phyloP scores from a whole-genome alignment of 768 basidiomycete genomes.

The Termitomyces sp. region DNA sequence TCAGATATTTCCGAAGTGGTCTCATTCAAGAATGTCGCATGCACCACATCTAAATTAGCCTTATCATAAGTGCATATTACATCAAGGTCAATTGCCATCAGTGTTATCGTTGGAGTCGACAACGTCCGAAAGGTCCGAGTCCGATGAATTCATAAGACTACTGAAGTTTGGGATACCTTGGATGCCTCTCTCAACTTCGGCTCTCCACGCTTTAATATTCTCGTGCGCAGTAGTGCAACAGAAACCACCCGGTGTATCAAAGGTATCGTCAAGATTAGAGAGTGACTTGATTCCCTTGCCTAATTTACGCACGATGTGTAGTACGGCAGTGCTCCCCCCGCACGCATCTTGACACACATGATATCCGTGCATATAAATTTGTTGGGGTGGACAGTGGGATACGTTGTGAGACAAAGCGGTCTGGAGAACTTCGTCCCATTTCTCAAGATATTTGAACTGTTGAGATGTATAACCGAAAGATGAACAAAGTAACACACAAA shows the following conservation, averaged over 20 bases:
- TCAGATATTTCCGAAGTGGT: neutral
- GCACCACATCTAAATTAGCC: neutral
- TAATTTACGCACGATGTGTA: conserved; percentile 1
- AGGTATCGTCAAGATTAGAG: conserved; percentile 1
- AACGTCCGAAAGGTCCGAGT: neutral
- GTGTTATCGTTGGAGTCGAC: neutral
- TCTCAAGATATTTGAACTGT: conserved; percentile 1
- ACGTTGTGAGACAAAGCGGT: neutral
- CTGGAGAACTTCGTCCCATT: neutral
- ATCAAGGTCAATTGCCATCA: neutral
- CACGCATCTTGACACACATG: neutral
- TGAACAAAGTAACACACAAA: neutral
- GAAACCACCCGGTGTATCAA: neutral
- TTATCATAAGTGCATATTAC: neutral
- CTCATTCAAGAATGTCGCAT: neutral
- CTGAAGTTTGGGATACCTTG: neutral
- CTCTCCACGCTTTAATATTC: conserved; percentile 1
- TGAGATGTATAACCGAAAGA: neutral
- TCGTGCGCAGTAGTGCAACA: neutral
- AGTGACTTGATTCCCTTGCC: neutral
- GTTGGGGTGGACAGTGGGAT: neutral
- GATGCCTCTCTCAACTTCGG: neutral
- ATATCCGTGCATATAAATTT: neutral
- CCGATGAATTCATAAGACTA: neutral
- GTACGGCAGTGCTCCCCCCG: neutral